Conservation (phyloP, 495 filamentous ascomycete species). For the Podospora anserina region DNA sequence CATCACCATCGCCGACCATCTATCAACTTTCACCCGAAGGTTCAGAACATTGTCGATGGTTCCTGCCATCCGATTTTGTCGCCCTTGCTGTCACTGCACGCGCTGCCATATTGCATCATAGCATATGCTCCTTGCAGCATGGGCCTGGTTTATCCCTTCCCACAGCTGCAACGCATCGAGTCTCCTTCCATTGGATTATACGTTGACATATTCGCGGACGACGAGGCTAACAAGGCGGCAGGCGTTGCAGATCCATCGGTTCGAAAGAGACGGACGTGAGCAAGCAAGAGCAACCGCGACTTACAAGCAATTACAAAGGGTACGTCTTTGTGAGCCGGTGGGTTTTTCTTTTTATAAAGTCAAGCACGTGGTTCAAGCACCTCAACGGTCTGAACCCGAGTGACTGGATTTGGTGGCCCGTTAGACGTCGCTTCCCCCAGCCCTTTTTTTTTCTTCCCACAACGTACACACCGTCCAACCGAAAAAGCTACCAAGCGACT, state of each 20-base stretch:
- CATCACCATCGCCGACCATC: slow-evolving; percentile 2
- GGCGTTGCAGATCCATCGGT: neutral
- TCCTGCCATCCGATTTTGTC: neutral
- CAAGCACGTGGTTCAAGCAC: neutral
- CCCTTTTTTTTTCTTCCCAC: neutral
- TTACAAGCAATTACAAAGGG: neutral
- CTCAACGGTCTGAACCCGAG: neutral
- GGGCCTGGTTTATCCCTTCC: neutral
- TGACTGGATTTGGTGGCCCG: neutral
- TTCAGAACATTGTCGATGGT: neutral
- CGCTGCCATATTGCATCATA: neutral
- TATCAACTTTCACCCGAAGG: neutral
- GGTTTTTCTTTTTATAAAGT: neutral
- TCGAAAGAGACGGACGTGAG: neutral
- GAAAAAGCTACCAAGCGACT: neutral
- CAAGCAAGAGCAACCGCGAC: neutral
- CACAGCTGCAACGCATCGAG: neutral
- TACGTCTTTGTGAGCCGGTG: neutral
- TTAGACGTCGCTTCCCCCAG: neutral
- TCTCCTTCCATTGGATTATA: neutral
- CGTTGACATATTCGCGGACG: neutral
- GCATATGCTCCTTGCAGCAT: too few relatives aligned
- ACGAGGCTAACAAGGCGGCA: neutral
- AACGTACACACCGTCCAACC: neutral
- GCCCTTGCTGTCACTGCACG: neutral